Conservation (phyloP, 2,329 filamentous ascomycete species). For the Neopestalotiopsis clavispora region DNA sequence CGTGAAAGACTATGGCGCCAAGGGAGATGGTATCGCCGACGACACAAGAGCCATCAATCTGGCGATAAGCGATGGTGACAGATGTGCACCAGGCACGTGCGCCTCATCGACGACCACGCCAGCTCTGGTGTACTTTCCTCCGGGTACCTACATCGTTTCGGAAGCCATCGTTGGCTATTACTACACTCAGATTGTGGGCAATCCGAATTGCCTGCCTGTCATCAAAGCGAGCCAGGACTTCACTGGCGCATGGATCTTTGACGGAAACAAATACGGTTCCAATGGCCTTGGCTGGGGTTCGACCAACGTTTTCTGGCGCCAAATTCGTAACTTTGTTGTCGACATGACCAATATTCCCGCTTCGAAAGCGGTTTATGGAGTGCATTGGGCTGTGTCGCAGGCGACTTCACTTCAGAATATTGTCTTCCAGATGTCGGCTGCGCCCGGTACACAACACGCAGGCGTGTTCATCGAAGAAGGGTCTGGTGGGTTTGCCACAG, state of each 20-base stretch:
- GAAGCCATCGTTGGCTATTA: slow-evolving; percentile 76
- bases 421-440: slow-evolving; percentile 55
- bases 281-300: slow-evolving; percentile 51
- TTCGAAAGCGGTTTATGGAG: slow-evolving; percentile 51
- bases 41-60: slow-evolving; percentile 42
- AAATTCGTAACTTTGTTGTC: slow-evolving; percentile 61
- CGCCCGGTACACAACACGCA: slow-evolving; percentile 52
- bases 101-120: slow-evolving; percentile 32
- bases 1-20: slow-evolving; percentile 42
- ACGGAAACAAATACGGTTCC: slow-evolving; percentile 49
- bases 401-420: slow-evolving; percentile 65
- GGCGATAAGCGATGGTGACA: slow-evolving; percentile 35
- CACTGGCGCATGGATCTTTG: slow-evolving; percentile 49
- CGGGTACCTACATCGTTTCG: slow-evolving; percentile 72
- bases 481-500: slow-evolving; percentile 69
- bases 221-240: slow-evolving; percentile 60
- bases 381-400: slow-evolving; percentile 74
- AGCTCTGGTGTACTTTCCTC: slow-evolving; percentile 40
- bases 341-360: slow-evolving; percentile 57
- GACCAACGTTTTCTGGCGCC: slow-evolving; percentile 61
- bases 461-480: slow-evolving; percentile 69
- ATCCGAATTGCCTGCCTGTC: slow-evolving; percentile 49
- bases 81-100: slow-evolving; percentile 33
- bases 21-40: slow-evolving; percentile 35
- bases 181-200: slow-evolving; percentile 71